phyloP scores from a whole-genome alignment of 768 basidiomycete genomes.

The Suillus cothurnatus region DNA sequence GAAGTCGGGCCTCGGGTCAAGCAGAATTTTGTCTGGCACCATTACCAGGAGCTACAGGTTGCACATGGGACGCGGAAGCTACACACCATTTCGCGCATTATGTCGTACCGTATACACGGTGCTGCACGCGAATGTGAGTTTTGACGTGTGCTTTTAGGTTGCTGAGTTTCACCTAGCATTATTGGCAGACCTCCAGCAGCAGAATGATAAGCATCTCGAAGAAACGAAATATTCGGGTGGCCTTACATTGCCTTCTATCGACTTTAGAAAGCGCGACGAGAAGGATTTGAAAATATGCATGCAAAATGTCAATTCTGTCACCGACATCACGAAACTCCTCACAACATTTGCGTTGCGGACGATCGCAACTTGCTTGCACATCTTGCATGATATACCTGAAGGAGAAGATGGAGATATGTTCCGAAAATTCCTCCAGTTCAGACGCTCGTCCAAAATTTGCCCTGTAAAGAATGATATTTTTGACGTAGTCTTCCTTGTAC shows the following conservation, averaged over 20 bases:
- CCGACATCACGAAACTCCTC: conserved; percentile 13
- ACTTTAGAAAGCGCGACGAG: background rate
- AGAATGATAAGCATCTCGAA: background rate
- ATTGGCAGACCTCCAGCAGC: background rate
- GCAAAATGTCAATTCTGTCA: background rate
- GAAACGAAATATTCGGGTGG: background rate
- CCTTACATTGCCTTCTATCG: conserved; percentile 7
- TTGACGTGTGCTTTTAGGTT: no score
- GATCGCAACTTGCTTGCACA: background rate
- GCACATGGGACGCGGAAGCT: conserved; percentile 11
- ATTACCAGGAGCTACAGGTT: conserved; percentile 4
- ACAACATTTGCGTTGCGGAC: conserved; percentile 11
- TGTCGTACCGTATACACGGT: background rate
- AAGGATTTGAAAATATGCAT: background rate
- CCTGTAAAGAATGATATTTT: background rate
- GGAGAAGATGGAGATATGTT: background rate
- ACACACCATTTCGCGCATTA: conserved; percentile 12
- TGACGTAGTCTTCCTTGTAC: background rate
- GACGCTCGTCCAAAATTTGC: background rate
- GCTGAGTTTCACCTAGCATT: background rate
- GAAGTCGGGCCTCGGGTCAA: background rate
- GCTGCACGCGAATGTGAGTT: conserved; percentile 6
- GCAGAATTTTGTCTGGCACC: conserved; percentile 13
- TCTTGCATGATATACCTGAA: conserved; percentile 6
- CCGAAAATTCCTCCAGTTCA: background rate